Evolutionary conservation across 768 basidiomycete genomes (phyloP).

Genomic region (Pleurotus eryngii): DNA sequence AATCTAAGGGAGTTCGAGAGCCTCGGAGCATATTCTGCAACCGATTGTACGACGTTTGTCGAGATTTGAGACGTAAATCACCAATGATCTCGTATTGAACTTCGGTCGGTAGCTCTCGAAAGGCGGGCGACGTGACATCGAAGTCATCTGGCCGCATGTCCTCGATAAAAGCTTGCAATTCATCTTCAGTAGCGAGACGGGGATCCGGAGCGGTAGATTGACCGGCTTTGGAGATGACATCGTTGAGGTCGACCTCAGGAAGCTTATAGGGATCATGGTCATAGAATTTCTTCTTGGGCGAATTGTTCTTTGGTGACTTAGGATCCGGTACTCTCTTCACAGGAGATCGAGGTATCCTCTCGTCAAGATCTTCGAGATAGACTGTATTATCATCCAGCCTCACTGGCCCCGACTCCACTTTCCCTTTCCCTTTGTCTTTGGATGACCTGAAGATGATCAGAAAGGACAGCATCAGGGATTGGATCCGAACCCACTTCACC

Average conservation of each 20-base stretch:
- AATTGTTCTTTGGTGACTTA: constrained; percentile 35
- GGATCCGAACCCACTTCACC: constrained; percentile 28
- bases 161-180: constrained; percentile 89
- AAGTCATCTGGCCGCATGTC: constrained; percentile 96
- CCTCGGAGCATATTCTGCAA: constrained; percentile 85
- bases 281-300: constrained; percentile 60
- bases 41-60: constrained; percentile 90
- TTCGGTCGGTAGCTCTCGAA: constrained; percentile 90
- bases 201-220: constrained; percentile 72
- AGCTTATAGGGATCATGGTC: constrained; percentile 93
- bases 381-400: constrained; percentile 69
- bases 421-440: constrained; percentile 42
- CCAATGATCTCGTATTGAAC: constrained; percentile 98
- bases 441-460: constrained; percentile 14
- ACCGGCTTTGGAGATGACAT: constrained; percentile 58
- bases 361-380: constrained; percentile 85
- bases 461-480: no score
- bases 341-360: constrained; percentile 48
- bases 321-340: constrained; percentile 17
- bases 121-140: constrained; percentile 85
- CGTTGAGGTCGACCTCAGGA: constrained; percentile 75
- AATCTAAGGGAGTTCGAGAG: constrained; percentile 84
- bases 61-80: constrained; percentile 89
- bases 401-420: constrained; percentile 41
- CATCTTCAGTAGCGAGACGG: constrained; percentile 93